These are phyloP conservation scores for Ballota nigra DNA, from an alignment of 257 asterid species.

Conservation along the genomic window DNA sequence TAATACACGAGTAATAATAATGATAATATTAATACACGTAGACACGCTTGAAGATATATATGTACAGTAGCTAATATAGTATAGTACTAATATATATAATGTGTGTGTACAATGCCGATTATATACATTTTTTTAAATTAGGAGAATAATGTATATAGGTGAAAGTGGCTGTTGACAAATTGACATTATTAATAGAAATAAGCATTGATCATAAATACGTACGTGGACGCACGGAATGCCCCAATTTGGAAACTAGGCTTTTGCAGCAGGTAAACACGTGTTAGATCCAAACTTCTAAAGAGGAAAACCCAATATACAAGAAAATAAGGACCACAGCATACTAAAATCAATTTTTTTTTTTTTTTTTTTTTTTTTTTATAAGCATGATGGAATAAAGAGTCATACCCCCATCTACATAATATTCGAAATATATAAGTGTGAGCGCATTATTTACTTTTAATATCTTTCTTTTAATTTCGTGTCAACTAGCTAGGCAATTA, in stretches of 20 bases:
- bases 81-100: no score
- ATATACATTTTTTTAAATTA: neutral
- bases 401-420: neutral
- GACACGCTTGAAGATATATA: neutral
- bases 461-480: neutral
- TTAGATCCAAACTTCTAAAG: neutral
- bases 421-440: neutral
- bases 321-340: neutral
- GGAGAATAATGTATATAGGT: neutral
- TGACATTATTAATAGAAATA: neutral
- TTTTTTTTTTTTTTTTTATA: neutral
- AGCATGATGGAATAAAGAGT: neutral
- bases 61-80: neutral
- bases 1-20: no score
- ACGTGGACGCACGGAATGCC: slow-evolving; percentile 28
- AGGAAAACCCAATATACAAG: neutral
- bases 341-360: neutral
- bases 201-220: slow-evolving; percentile 14
- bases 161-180: slow-evolving; percentile 22
- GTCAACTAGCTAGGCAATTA: neutral
- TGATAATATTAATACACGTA: neutral
- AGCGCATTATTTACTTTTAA: neutral
- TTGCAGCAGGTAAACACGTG: slow-evolving; percentile 37
- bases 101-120: neutral
- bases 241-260: slow-evolving; percentile 22